phyloP scores from a whole-genome alignment of 2,329 filamentous ascomycete species.

The Pseudocercospora eumusae region DNA sequence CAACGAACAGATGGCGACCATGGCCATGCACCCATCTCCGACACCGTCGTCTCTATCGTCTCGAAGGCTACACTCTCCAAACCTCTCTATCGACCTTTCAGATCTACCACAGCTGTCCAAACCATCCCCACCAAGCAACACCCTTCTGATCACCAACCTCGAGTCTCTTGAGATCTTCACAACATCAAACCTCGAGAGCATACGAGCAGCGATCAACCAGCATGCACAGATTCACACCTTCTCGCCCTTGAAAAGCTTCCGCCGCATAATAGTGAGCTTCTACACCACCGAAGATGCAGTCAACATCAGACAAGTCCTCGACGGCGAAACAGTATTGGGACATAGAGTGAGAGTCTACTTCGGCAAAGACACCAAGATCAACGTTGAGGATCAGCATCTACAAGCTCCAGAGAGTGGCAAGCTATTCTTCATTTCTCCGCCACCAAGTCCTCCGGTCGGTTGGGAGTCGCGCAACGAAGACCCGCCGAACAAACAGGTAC shows the following conservation, averaged over 20 bases:
- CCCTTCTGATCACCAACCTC: constrained; percentile 80
- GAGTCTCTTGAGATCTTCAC: constrained; percentile 72
- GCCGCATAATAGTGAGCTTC: constrained; percentile 79
- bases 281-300: constrained; percentile 69
- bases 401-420: constrained; percentile 60
- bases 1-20: constrained; percentile 21
- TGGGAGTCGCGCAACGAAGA: constrained; percentile 66
- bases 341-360: constrained; percentile 67
- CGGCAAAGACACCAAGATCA: constrained; percentile 54
- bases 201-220: constrained; percentile 68
- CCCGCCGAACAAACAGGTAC: constrained; percentile 66
- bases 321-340: constrained; percentile 72
- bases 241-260: constrained; percentile 78
- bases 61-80: constrained; percentile 43
- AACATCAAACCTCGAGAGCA: constrained; percentile 70
- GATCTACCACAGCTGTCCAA: constrained; percentile 67
- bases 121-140: constrained; percentile 78
- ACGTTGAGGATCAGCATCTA: constrained; percentile 48
- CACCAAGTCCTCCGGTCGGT: constrained; percentile 63
- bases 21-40: constrained; percentile 24
- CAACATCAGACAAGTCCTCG: constrained; percentile 69
- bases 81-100: constrained; percentile 71
- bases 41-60: constrained; percentile 22
- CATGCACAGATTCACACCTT: constrained; percentile 75
- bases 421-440: constrained; percentile 67